Conservation (phyloP, 768 basidiomycete genomes). For the Leucosporidium yakuticum region DNA sequence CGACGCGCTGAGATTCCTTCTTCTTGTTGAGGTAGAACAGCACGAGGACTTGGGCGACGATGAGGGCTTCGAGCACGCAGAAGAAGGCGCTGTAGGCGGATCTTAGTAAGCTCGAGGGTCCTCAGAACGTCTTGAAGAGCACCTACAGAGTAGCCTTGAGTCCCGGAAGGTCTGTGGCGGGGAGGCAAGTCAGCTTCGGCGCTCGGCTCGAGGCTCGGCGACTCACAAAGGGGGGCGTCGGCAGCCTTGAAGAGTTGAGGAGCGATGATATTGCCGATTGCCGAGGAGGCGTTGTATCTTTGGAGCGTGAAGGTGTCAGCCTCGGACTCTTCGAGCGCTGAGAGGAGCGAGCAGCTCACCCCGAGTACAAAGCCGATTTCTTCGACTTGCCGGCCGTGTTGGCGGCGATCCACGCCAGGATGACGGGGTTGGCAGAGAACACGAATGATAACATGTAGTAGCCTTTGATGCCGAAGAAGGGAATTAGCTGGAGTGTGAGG, state of each 20-base stretch:
- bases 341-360: no score
- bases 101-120: no score
- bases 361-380: neutral
- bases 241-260: neutral
- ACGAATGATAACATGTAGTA: constrained; percentile 43
- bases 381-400: constrained; percentile 1
- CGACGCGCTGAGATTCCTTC: constrained; percentile 38
- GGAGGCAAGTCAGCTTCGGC: no score
- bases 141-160: no score
- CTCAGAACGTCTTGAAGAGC: no score
- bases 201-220: neutral
- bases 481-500: no score
- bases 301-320: no score
- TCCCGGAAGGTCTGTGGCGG: no score
- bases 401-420: neutral
- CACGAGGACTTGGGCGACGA: constrained; percentile 35
- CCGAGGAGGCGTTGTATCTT: neutral
- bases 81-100: constrained; percentile 30
- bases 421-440: constrained; percentile 26
- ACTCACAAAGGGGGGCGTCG: neutral
- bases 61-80: constrained; percentile 34
- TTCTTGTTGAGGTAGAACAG: constrained; percentile 39
- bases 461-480: constrained; percentile 33
- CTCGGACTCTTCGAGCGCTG: no score
- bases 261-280: neutral